phyloP scores from a whole-genome alignment of 2,329 filamentous ascomycete species.

The Aspergillus brunneoviolaceus region DNA sequence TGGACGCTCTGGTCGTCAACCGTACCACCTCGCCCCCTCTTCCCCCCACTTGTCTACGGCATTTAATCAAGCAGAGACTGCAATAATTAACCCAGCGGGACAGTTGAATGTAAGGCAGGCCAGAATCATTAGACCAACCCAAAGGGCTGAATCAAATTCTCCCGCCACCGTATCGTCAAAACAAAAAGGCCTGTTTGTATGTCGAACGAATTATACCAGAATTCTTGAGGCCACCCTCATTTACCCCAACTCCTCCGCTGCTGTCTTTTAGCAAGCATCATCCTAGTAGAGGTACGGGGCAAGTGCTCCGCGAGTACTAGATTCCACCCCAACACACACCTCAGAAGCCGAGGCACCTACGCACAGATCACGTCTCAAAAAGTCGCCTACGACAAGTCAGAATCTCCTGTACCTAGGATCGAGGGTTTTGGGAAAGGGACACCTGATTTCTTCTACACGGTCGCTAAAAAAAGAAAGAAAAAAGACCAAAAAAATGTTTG shows the following conservation, averaged over 20 bases:
- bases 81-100: slow-evolving; percentile 8
- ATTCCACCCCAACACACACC: neutral
- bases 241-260: neutral
- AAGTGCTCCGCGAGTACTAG: neutral
- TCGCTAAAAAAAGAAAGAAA: slow-evolving; percentile 9
- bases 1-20: neutral
- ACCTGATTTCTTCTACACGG: neutral
- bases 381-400: neutral
- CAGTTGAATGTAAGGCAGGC: neutral
- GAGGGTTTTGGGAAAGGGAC: neutral
- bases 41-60: slow-evolving; percentile 1
- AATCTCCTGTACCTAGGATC: neutral
- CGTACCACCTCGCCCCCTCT: slow-evolving; percentile 4
- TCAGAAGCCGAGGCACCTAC: neutral
- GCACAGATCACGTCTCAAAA: neutral
- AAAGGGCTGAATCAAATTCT: neutral
- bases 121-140: neutral
- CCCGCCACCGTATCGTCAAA: slow-evolving; percentile 3
- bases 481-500: neutral
- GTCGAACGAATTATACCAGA: neutral
- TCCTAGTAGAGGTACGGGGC: too few species aligned
- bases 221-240: neutral
- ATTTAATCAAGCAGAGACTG: slow-evolving; percentile 6
- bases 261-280: neutral
- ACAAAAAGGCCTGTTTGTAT: neutral